Evolutionary conservation across 371 early-diverging fungal species (phyloP), one percentile per base, ranked within the genome.

Genomic region (Funneliformis caledonium): DNA sequence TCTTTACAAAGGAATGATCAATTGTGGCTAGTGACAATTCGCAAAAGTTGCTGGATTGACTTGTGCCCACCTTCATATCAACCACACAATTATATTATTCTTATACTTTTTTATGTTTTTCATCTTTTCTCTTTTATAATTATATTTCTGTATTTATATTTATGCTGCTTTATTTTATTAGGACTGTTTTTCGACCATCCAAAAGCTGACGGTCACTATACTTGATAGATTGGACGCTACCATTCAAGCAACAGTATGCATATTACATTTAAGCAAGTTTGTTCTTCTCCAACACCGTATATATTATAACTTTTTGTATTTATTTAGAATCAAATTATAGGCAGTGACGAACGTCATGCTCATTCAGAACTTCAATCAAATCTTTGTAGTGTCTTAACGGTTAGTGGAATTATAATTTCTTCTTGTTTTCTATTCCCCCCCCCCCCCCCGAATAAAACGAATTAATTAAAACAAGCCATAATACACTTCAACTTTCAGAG

Each of bases 291-390:
- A 56, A 84, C 19, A 48, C 19, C 83, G 81, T 43, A 72, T 85
- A 12, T 78, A 76, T 72, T 11, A 31, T 31, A 33, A 64, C 31
- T 5, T 64, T 31, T 31, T 8, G 26, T 9, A 31, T 4, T 10
- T 50, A n/a, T 72, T 37, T 86, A 91, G 85, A 89, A 85, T 80
- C 93, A 96, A 85, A 88, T 94, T 33, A 89, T 97, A 31, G 91
- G 91, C 84, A 84, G 87, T 8, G 97, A 96, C 83, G 96, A 97
- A 82, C 89, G 94, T 50, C 87, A 92, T 76, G 89, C 86, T 22
- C 93, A 96, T 73, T 88, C 90, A 74, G 98, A 98, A 82, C 88
- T 95, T 70, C 96, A 96, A 86, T 92, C 97, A 47, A 96, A 95
- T 89, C 86, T 98, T 74, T 93, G 96, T 82, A 92, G 93, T 86